Percentiles rank a stretch among this genome's conserved stretches.
Conservation (phyloP, 2,329 filamentous ascomycete genomes). For the Colletotrichum musae region DNA sequence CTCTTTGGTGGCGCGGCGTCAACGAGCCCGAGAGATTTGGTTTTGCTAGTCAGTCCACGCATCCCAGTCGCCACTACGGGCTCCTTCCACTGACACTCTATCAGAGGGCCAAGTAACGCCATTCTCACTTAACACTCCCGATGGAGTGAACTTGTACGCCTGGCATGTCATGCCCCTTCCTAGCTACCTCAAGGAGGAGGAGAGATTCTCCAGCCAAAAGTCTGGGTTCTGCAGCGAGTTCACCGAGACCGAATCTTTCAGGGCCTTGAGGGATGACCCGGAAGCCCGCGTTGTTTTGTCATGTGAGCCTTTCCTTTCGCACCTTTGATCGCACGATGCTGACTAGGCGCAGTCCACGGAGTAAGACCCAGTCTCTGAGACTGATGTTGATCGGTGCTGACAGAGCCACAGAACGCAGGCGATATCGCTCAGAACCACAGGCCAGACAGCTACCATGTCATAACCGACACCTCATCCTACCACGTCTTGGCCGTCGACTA, state of each 20-base stretch:
- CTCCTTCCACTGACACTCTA: constrained; percentile 12
- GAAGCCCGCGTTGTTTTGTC: constrained; percentile 75
- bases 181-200: constrained; percentile 81
- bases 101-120: constrained; percentile 89
- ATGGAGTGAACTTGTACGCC: constrained; percentile 84
- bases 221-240: constrained; percentile 68
- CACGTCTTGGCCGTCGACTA: constrained; percentile 94
- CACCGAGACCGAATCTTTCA: constrained; percentile 70
- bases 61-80: constrained; percentile 8
- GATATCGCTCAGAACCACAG: constrained; percentile 85
- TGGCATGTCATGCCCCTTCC: constrained; percentile 92
- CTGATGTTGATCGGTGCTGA: background rate
- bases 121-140: constrained; percentile 81
- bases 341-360: constrained; percentile 68
- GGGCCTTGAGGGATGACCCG: constrained; percentile 74
- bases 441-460: constrained; percentile 81
- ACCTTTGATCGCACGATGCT: background rate
- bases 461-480: constrained; percentile 80
- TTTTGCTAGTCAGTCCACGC: constrained; percentile 77
- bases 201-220: constrained; percentile 67
- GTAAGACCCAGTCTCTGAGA: constrained; percentile 58
- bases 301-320: constrained; percentile 58
- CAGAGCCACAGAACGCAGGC: constrained; percentile 78
- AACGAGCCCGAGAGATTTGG: constrained; percentile 86
- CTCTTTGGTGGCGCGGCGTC: constrained; percentile 79